Base-by-base conservation (phyloP, 805 yeast genomes). In the Candida glaebosa region DNA sequence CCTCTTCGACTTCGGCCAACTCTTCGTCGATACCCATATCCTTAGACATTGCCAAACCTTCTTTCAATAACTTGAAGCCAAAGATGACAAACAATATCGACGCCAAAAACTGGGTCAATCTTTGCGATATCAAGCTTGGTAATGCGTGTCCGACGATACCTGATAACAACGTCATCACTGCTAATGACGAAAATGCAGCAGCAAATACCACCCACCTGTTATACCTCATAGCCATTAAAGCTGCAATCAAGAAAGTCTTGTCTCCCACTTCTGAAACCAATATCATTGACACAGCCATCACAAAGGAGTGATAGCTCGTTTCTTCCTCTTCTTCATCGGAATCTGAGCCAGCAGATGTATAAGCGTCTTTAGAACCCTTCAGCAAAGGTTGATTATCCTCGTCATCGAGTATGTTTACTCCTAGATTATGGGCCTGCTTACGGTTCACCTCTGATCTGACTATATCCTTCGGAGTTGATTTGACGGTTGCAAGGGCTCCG, bases 171-270 rank as follows among this genome's bases (percentile, higher is more conserved):
- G 99, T 89, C 99, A 93, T 93, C 41, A 93, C 61, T 3, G 80
- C 87, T 54, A 93, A 74, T 1, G 98, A 88, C 10, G 84, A 60
- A 50, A 88, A 87, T 3, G 96, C 93, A 12, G 96, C 82, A 6
- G 87, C 71, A 60, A 93, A 91, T n/a, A 93, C 98, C 36, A 87
- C 73, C 56, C 76, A 54, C 54, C 95, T 76, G 15, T 90, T 79
- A 63, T 89, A 83, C 58, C 87, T 86, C 98, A 93, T 93, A 22
- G 98, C 96, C 96, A 93, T 90, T 49, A 93, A 73, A 2, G 97
- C 98, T 26, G 99, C 97, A 53, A 93, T 88, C 50, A 93, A 75
- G 59, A 93, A 93, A 0, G 99, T 93, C 68, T 93, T 93, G 63
- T 93, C 99, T 45, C 99, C 99, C 44, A 93, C 84, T 63, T 93